A percentile compares a stretch with the other conserved stretches of the same genome.
Evolutionary conservation across 2,329 filamentous ascomycete genomes (phyloP).

Genomic region (Calonectria pteridis): DNA sequence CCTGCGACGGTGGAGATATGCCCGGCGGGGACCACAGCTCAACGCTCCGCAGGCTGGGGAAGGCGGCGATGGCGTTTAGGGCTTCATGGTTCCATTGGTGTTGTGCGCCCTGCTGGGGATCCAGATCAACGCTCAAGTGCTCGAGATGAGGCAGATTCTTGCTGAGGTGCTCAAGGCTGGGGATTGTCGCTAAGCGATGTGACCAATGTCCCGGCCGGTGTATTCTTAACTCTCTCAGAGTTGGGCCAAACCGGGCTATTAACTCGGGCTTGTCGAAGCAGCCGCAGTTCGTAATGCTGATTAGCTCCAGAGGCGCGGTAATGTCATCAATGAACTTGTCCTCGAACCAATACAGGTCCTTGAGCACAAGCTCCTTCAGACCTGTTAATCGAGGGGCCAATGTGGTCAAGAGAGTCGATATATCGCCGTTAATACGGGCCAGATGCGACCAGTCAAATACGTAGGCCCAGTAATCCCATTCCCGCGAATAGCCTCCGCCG

Average conservation of each 20-base stretch:
- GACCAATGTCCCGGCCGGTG: background rate
- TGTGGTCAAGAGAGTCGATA: background rate
- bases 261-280: background rate
- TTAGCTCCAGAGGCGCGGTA: constrained; percentile 17
- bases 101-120: background rate
- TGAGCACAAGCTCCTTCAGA: constrained; percentile 19
- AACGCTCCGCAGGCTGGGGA: constrained; percentile 19
- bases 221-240: constrained; percentile 13
- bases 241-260: constrained; percentile 6
- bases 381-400: constrained; percentile 11
- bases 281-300: constrained; percentile 9
- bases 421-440: background rate
- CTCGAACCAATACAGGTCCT: background rate
- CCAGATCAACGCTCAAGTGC: constrained; percentile 19
- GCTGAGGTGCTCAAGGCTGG: constrained; percentile 13
- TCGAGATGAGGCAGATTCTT: constrained; percentile 17
- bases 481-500: background rate
- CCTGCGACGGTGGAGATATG: background rate
- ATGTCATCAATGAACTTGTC: background rate
- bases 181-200: background rate
- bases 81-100: constrained; percentile 8
- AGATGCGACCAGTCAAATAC: constrained; percentile 26
- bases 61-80: constrained; percentile 15
- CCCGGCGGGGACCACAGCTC: constrained; percentile 21
- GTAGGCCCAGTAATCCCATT: constrained; percentile 8